These are phyloP conservation scores for Fusarium sp. DNA, from an alignment of 2,329 filamentous ascomycete species.

Conservation along the genomic window DNA sequence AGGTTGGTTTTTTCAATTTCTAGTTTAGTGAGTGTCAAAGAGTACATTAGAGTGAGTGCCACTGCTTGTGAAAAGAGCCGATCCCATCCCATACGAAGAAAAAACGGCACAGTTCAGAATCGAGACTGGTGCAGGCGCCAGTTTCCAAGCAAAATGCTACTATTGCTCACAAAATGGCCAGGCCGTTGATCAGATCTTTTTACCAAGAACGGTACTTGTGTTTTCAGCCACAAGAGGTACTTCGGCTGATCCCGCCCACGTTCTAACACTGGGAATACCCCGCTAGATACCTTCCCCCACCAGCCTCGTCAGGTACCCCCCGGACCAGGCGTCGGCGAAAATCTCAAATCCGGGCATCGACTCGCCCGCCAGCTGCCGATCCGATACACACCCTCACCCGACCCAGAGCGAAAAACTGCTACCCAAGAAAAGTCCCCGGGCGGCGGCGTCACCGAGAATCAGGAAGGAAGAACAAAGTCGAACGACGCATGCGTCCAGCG, in stretches of 20 bases:
- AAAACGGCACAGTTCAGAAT: constrained; percentile 4
- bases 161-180: constrained; percentile 20
- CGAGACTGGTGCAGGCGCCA: constrained; percentile 15
- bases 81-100: constrained; percentile 18
- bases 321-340: constrained; percentile 27
- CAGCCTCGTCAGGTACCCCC: background rate
- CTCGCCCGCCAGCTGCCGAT: constrained; percentile 40
- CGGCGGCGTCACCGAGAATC: constrained; percentile 38
- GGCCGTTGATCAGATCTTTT: constrained; percentile 36
- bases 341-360: constrained; percentile 43
- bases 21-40: background rate
- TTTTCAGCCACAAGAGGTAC: constrained; percentile 22
- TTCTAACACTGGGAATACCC: background rate
- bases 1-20: background rate
- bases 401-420: constrained; percentile 22
- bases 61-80: constrained; percentile 29
- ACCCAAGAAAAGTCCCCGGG: constrained; percentile 5
- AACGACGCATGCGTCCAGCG: constrained; percentile 41
- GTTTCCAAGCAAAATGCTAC: constrained; percentile 6
- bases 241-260: background rate
- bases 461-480: constrained; percentile 28
- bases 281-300: background rate
- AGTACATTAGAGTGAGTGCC: constrained; percentile 5
- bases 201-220: constrained; percentile 27
- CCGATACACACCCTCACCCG: constrained; percentile 40